Evolutionary conservation across 23 red algal species (phyloP).

Genomic region (Pyropia haitanensis): DNA sequence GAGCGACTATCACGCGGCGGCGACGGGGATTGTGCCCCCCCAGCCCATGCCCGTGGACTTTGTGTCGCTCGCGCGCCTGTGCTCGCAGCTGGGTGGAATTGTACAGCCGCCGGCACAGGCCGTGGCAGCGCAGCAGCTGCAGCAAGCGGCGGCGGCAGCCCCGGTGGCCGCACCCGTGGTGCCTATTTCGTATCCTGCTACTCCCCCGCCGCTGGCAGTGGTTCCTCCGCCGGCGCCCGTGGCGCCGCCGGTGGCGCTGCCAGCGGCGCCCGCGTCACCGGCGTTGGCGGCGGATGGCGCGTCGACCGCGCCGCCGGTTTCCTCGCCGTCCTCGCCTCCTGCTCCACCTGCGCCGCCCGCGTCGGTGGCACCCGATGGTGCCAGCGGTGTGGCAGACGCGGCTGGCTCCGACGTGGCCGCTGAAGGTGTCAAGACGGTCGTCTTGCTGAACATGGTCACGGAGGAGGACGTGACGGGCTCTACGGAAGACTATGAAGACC

Average conservation of each 20-base stretch:
- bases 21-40: constrained; percentile 15
- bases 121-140: background rate
- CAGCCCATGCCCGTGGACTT: constrained; percentile 21
- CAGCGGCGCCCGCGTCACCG: background rate
- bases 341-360: background rate
- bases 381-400: background rate
- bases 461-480: constrained; percentile 36
- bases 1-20: constrained; percentile 31
- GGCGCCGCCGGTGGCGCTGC: background rate
- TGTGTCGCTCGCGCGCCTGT: constrained; percentile 17
- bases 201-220: background rate
- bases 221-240: background rate
- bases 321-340: background rate
- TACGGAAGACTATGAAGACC: constrained; percentile 43
- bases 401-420: background rate
- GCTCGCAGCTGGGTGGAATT: constrained; percentile 21
- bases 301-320: background rate
- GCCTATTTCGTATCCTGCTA: background rate
- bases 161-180: background rate
- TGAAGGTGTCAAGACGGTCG: background rate
- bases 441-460: constrained; percentile 36
- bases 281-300: background rate
- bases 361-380: background rate
- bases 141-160: constrained; percentile 13
- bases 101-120: constrained; percentile 24